Evolutionary conservation across 371 early-diverging fungal species (phyloP).

Genomic region (Lichtheimia ramosa): DNA sequence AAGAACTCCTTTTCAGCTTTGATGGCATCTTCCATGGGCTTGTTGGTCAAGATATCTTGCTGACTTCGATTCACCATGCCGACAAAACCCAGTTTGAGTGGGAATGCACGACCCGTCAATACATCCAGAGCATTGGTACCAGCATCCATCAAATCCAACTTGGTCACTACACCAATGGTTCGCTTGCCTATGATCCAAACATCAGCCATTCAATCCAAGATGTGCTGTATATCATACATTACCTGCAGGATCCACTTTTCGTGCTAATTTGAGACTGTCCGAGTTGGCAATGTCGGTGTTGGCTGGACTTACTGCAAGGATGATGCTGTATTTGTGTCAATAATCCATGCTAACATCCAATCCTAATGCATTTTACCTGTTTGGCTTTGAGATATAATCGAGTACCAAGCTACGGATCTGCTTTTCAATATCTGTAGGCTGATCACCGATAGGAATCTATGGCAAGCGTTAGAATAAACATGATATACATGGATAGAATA

Average conservation of each 20-base stretch:
- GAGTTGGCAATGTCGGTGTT: conserved; percentile 93
- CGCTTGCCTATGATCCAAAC: conserved; percentile 49
- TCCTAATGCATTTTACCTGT: conserved; percentile 52
- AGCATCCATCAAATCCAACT: conserved; percentile 94
- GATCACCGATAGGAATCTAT: conserved; percentile 69
- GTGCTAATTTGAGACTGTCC: conserved; percentile 90
- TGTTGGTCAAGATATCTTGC: conserved; percentile 81
- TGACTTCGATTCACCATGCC: conserved; percentile 91
- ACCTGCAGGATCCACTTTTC: conserved; percentile 89
- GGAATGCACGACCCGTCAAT: conserved; percentile 80
- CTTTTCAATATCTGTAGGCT: conserved; percentile 87
- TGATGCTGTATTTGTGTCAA: conserved; percentile 61
- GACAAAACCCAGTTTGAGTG: conserved; percentile 87
- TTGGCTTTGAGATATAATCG: conserved; percentile 86
- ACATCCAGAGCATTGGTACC: conserved; percentile 91
- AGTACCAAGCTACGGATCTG: conserved; percentile 83
- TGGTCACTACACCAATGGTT: conserved; percentile 93
- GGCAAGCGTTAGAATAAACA: conserved; percentile 35
- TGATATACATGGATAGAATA: background rate
- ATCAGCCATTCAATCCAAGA: background rate
- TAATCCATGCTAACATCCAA: conserved; percentile 19
- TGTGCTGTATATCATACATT: background rate
- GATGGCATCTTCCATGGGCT: conserved; percentile 78
- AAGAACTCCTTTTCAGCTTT: conserved; percentile 82
- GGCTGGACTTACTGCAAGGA: conserved; percentile 93